Percentiles rank a stretch among this genome's conserved stretches.
Evolutionary conservation across 1,139 yeast genomes (phyloP).

Genomic region (Candida labiduridarum): DNA sequence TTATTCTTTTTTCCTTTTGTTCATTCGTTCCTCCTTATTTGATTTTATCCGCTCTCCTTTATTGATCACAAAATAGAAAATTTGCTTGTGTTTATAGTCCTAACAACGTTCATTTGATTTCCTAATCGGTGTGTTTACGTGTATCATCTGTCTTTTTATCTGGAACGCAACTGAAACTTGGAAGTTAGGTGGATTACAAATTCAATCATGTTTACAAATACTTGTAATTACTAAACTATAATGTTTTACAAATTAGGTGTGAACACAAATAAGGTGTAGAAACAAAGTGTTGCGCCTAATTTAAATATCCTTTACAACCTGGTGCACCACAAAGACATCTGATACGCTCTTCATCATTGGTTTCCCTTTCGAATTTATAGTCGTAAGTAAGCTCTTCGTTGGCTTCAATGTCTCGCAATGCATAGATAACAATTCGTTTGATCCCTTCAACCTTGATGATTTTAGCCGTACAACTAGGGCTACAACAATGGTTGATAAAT

Average conservation of each 20-base stretch:
- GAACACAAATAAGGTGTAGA: not conserved
- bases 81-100: no score
- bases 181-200: not conserved
- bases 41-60: no score
- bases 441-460: conserved; percentile 94
- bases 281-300: conserved; percentile 35
- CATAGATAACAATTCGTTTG: conserved; percentile 93
- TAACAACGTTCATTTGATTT: no score
- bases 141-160: no score
- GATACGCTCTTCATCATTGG: conserved; percentile 86
- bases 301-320: conserved; percentile 89
- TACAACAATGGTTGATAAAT: conserved; percentile 95
- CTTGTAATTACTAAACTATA: not conserved
- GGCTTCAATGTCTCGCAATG: conserved; percentile 82
- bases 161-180: no score
- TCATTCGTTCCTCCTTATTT: no score
- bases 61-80: no score
- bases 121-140: no score
- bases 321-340: conserved; percentile 94
- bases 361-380: conserved; percentile 90
- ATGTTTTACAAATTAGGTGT: not conserved
- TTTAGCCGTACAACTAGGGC: conserved; percentile 96
- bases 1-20: no score
- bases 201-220: not conserved
- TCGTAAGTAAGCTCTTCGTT: conserved; percentile 95